phyloP scores from a whole-genome alignment of 2,329 filamentous ascomycete genomes.

The Fusarium haematococcum region DNA sequence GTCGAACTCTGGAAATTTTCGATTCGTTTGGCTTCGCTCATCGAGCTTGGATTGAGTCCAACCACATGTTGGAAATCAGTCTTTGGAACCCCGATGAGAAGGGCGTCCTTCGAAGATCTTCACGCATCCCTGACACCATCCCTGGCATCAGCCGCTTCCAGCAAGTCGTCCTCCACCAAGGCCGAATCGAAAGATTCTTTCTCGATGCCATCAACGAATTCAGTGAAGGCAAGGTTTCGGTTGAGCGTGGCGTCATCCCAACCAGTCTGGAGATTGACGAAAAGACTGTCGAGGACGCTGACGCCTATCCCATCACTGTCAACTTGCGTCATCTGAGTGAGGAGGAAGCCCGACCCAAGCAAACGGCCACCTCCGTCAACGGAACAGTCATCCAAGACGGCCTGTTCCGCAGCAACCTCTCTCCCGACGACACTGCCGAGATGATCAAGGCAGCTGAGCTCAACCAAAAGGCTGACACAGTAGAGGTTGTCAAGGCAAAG shows the following conservation, averaged over 20 bases:
- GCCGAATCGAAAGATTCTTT: constrained; percentile 36
- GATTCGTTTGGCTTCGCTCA: constrained; percentile 77
- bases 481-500: constrained; percentile 22
- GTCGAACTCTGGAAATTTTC: constrained; percentile 77
- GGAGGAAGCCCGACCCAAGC: constrained; percentile 27
- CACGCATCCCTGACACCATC: constrained; percentile 72
- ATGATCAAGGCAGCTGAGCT: constrained; percentile 23
- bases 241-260: constrained; percentile 28
- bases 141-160: constrained; percentile 72
- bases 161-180: constrained; percentile 71
- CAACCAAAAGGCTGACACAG: constrained; percentile 21
- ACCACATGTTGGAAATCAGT: constrained; percentile 72
- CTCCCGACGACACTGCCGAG: constrained; percentile 25
- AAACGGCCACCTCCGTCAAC: constrained; percentile 19
- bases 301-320: constrained; percentile 29
- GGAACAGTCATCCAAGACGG: constrained; percentile 21
- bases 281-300: constrained; percentile 7
- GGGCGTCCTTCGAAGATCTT: constrained; percentile 67
- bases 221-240: constrained; percentile 14
- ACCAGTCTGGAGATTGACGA: constrained; percentile 17
- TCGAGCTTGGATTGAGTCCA: constrained; percentile 72
- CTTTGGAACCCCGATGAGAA: constrained; percentile 72
- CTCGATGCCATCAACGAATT: constrained; percentile 33
- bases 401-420: constrained; percentile 30
- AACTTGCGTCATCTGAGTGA: constrained; percentile 26